A percentile compares a stretch with the other conserved stretches of the same genome.
These are phyloP conservation scores for Mortierella sp. DNA, from an alignment of 371 early-diverging fungal genomes.

Conservation along the genomic window DNA sequence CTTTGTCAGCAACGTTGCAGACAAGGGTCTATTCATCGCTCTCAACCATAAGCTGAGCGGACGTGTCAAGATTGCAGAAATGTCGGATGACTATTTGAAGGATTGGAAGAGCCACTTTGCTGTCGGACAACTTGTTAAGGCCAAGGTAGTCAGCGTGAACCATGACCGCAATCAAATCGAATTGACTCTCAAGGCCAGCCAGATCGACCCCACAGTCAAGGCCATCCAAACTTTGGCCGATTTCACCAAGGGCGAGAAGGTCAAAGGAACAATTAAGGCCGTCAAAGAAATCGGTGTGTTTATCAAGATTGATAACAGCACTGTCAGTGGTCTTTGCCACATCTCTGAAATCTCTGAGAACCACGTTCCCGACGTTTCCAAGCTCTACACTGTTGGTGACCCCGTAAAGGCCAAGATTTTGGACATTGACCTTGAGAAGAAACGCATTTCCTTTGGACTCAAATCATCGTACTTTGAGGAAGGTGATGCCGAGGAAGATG, in stretches of 20 bases:
- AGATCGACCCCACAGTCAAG: constrained; percentile 75
- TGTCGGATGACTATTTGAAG: constrained; percentile 89
- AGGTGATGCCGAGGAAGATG: constrained; percentile 59
- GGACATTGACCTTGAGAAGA: constrained; percentile 72
- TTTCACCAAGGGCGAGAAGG: constrained; percentile 71
- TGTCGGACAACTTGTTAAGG: constrained; percentile 82
- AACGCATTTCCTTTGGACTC: constrained; percentile 77
- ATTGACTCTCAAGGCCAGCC: constrained; percentile 69
- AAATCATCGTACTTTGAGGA: constrained; percentile 84
- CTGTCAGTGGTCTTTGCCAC: constrained; percentile 80
- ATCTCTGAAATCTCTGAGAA: constrained; percentile 73
- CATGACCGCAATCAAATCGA: constrained; percentile 44
- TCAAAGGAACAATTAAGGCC: constrained; percentile 75
- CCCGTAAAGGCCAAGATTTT: constrained; percentile 79
- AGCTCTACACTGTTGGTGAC: constrained; percentile 78
- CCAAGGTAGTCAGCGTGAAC: constrained; percentile 70
- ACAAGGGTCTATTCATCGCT: constrained; percentile 83
- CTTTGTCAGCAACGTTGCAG: constrained; percentile 78
- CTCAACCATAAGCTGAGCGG: constrained; percentile 74
- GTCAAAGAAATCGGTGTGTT: constrained; percentile 80
- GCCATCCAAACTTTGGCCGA: constrained; percentile 60
- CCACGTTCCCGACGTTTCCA: constrained; percentile 57
- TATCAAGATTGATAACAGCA: constrained; percentile 73
- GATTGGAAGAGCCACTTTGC: constrained; percentile 82
- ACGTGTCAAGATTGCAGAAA: constrained; percentile 87